These are phyloP conservation scores for Papiliotrema laurentii DNA, from an alignment of 1,284 basidiomycete species.

Conservation along the genomic window DNA sequence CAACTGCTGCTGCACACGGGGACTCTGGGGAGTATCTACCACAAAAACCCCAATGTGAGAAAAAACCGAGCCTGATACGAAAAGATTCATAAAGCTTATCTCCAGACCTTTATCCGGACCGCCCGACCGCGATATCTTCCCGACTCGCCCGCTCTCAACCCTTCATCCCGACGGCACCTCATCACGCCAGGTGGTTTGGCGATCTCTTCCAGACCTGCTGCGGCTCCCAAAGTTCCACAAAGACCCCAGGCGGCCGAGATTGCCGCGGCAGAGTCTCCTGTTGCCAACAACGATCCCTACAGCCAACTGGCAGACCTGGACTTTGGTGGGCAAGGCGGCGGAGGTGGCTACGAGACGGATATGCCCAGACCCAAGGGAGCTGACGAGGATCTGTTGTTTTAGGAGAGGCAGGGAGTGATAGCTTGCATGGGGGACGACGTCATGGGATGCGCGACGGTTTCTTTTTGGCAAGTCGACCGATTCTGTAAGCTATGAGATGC, in stretches of 20 bases:
- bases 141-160: slow-evolving; percentile 46
- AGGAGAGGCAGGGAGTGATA: no score
- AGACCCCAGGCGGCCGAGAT: slow-evolving; percentile 6
- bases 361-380: slow-evolving; percentile 4
- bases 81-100: not conserved
- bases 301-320: slow-evolving; percentile 45
- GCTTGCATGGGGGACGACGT: no score
- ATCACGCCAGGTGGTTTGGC: slow-evolving; percentile 16
- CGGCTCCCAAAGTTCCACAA: slow-evolving; percentile 14
- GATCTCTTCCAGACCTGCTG: slow-evolving; percentile 6
- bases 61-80: not conserved
- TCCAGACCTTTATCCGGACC: slow-evolving; percentile 48
- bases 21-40: slow-evolving; percentile 48
- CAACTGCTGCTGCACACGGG: slow-evolving; percentile 54
- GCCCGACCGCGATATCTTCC: slow-evolving; percentile 36
- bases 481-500: no score
- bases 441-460: no score
- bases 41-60: slow-evolving; percentile 45
- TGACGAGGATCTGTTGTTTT: slow-evolving; percentile 9
- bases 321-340: slow-evolving; percentile 18
- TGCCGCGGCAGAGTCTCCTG: not conserved
- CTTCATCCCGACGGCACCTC: slow-evolving; percentile 46
- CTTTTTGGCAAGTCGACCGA: no score
- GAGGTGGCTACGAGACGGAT: slow-evolving; percentile 8
- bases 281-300: slow-evolving; percentile 34